A percentile compares a stretch with the other conserved stretches of the same genome.
Conservation (phyloP, 2,329 filamentous ascomycete species). For the Colletotrichum paranaense region DNA sequence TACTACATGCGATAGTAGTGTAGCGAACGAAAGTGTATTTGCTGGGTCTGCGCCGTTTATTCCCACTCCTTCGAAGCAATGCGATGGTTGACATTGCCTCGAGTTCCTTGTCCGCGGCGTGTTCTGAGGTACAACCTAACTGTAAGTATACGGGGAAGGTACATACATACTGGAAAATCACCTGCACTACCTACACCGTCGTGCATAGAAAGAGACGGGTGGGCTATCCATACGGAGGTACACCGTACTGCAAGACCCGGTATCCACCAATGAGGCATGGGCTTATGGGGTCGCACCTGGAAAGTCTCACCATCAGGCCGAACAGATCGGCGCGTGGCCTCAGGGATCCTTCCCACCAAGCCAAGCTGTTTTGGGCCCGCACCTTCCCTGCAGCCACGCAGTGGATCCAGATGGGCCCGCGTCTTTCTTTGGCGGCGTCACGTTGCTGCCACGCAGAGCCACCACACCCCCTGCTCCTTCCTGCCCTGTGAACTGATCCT, state of each 20-base stretch:
- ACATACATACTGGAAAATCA: not conserved
- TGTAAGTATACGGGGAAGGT: too few relatives aligned
- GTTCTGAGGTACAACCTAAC: too few relatives aligned
- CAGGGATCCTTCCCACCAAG: conserved; percentile 34
- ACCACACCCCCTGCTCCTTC: conserved; percentile 23
- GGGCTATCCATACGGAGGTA: not conserved
- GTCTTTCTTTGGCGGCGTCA: conserved; percentile 29
- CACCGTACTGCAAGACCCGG: not conserved
- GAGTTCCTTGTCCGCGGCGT: not conserved
- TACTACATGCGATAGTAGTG: not conserved
- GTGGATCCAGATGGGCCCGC: conserved; percentile 19
- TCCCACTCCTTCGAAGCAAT: not conserved
- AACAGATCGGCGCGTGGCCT: conserved; percentile 38
- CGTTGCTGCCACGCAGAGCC: conserved; percentile 34
- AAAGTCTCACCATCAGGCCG: conserved; percentile 29
- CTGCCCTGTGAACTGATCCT: not conserved
- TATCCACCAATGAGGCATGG: conserved; percentile 10
- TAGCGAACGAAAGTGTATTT: not conserved
- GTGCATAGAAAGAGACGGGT: not conserved
- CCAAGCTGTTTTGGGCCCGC: conserved; percentile 31
- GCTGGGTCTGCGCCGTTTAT: not conserved
- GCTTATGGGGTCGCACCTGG: conserved; percentile 12
- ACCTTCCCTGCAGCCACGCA: conserved; percentile 38
- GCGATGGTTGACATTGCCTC: not conserved
- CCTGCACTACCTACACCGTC: not conserved